These are phyloP conservation scores for Orobanche coerulescens DNA, from an alignment of 257 asterid species.

Conservation along the genomic window DNA sequence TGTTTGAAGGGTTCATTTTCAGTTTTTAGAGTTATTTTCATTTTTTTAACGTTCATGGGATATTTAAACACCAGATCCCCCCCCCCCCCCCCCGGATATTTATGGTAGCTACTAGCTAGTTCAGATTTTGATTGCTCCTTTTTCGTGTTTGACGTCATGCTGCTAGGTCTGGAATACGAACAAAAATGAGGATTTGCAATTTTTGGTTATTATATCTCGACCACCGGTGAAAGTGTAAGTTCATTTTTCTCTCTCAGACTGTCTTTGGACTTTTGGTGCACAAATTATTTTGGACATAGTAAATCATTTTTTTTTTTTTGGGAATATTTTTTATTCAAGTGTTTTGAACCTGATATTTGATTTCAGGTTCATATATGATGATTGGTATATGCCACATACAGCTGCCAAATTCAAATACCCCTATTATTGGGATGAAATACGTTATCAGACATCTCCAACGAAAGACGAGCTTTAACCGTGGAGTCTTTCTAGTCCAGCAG, in stretches of 20 bases:
- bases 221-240: slow-evolving; percentile 92
- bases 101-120: too few species aligned
- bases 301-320: too few species aligned
- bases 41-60: too few species aligned
- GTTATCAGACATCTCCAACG: slow-evolving; percentile 31
- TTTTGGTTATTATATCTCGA: slow-evolving; percentile 69
- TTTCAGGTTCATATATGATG: slow-evolving; percentile 77
- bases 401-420: slow-evolving; percentile 85
- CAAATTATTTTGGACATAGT: too few species aligned
- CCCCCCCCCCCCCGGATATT: too few species aligned
- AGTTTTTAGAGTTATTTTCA: too few species aligned
- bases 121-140: background rate
- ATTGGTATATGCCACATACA: slow-evolving; percentile 90
- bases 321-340: background rate
- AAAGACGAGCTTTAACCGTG: slow-evolving; percentile 70
- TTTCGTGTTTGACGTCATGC: background rate
- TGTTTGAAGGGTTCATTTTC: too few species aligned
- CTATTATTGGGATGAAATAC: slow-evolving; percentile 65
- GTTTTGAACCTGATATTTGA: background rate
- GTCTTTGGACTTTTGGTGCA: background rate
- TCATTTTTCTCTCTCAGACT: background rate
- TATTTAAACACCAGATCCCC: too few species aligned
- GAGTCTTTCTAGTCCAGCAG: background rate
- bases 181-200: slow-evolving; percentile 60
- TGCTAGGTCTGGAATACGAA: slow-evolving; percentile 70